Conservation (phyloP, 495 filamentous ascomycete genomes). For the Neurospora sp. region DNA sequence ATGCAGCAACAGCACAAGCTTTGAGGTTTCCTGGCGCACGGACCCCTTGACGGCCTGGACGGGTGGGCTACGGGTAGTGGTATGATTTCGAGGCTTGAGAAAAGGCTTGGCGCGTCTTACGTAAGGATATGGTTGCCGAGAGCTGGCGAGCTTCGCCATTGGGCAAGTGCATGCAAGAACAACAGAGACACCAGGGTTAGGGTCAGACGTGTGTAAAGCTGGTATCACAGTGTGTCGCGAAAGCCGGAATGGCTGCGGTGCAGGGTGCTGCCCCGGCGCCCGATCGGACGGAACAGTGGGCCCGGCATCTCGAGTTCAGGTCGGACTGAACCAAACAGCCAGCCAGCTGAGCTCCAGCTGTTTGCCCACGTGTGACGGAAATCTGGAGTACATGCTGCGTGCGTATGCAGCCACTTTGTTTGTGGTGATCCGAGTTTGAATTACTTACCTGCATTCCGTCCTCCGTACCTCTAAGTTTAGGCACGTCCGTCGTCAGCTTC, state of each 20-base stretch:
- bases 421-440: background rate
- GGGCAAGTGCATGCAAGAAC: background rate
- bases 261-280: background rate
- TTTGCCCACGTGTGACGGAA: background rate
- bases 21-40: background rate
- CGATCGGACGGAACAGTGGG: background rate
- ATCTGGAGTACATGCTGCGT: background rate
- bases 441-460: background rate
- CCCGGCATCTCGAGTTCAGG: no score
- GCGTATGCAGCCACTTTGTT: background rate
- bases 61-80: constrained; percentile 1
- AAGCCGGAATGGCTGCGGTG: background rate
- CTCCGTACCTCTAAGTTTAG: background rate
- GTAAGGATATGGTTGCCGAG: constrained; percentile 1
- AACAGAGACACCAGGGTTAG: background rate
- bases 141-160: background rate
- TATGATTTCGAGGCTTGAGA: constrained; percentile 14
- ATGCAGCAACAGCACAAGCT: constrained; percentile 5
- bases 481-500: background rate
- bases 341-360: background rate
- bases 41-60: background rate
- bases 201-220: background rate
- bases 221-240: background rate
- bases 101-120: constrained; percentile 8
- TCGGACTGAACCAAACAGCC: background rate